Evolutionary conservation across 371 early-diverging fungal species (phyloP).

Genomic region (Mucor racemosus): DNA sequence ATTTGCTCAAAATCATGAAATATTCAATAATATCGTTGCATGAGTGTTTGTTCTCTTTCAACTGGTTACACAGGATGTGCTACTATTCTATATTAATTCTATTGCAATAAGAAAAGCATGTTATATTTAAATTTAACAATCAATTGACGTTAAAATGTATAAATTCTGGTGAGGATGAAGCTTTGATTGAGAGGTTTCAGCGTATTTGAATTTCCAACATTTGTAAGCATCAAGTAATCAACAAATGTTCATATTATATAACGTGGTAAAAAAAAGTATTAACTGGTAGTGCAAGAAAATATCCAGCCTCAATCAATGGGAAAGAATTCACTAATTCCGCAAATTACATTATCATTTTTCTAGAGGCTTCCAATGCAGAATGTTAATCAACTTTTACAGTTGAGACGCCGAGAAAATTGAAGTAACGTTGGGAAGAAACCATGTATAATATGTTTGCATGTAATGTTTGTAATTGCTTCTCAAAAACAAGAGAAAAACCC

Average conservation of each 20-base stretch:
- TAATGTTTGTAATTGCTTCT: no score
- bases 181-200: background rate
- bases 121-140: background rate
- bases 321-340: background rate
- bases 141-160: background rate
- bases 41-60: background rate
- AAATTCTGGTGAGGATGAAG: background rate
- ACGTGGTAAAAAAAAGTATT: background rate
- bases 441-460: no score
- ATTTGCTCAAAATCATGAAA: background rate
- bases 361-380: conserved; percentile 2
- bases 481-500: no score
- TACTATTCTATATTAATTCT: background rate
- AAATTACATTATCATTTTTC: background rate
- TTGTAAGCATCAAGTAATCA: background rate
- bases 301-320: background rate
- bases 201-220: background rate
- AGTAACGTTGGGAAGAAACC: no score
- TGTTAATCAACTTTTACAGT: background rate
- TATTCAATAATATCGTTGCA: background rate
- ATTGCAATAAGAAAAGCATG: background rate
- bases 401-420: background rate
- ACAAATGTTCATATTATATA: background rate
- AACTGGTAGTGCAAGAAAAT: background rate
- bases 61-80: background rate